These are phyloP conservation scores for Clonostachys rhizophaga DNA, from an alignment of 2,329 filamentous ascomycete genomes.

Conservation along the genomic window DNA sequence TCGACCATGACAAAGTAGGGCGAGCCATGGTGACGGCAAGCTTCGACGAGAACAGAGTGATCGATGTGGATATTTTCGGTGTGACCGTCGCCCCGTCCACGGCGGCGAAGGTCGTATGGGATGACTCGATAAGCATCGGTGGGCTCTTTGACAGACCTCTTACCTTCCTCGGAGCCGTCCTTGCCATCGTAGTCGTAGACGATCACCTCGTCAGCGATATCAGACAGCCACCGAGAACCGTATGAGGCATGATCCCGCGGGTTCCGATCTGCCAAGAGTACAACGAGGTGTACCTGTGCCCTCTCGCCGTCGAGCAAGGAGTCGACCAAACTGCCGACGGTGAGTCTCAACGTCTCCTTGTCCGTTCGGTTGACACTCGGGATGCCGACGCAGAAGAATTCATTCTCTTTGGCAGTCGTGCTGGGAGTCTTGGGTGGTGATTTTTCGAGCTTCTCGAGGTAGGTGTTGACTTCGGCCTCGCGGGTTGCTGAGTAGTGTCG, in stretches of 20 bases:
- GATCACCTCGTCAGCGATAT: slow-evolving; percentile 23
- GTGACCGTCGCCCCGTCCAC: slow-evolving; percentile 15
- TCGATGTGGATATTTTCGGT: slow-evolving; percentile 25
- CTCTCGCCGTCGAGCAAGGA: slow-evolving; percentile 20
- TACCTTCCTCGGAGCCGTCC: slow-evolving; percentile 1
- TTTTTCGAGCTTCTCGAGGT: slow-evolving; percentile 4
- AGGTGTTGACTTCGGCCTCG: slow-evolving; percentile 16
- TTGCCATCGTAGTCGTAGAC: slow-evolving; percentile 14
- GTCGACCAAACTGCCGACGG: slow-evolving; percentile 22
- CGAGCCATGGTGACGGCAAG: slow-evolving; percentile 16
- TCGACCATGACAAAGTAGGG: slow-evolving; percentile 29
- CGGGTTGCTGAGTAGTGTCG: slow-evolving; percentile 16
- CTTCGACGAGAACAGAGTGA: slow-evolving; percentile 23
- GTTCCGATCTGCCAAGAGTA: slow-evolving; percentile 25
- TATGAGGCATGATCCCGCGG: slow-evolving; percentile 22
- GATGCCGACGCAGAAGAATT: slow-evolving; percentile 23
- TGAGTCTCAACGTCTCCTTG: slow-evolving; percentile 17
- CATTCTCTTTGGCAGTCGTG: not conserved
- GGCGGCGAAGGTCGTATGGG: slow-evolving; percentile 12
- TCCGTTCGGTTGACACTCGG: slow-evolving; percentile 23
- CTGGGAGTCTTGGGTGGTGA: not conserved
- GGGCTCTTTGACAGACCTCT: slow-evolving; percentile 1
- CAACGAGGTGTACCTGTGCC: slow-evolving; percentile 19
- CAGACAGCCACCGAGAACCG: slow-evolving; percentile 19
- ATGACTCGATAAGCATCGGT: slow-evolving; percentile 7